A percentile compares a stretch with the other conserved stretches of the same genome.
phyloP scores from a whole-genome alignment of 768 basidiomycete genomes.

The Kwoniella dendrophila region DNA sequence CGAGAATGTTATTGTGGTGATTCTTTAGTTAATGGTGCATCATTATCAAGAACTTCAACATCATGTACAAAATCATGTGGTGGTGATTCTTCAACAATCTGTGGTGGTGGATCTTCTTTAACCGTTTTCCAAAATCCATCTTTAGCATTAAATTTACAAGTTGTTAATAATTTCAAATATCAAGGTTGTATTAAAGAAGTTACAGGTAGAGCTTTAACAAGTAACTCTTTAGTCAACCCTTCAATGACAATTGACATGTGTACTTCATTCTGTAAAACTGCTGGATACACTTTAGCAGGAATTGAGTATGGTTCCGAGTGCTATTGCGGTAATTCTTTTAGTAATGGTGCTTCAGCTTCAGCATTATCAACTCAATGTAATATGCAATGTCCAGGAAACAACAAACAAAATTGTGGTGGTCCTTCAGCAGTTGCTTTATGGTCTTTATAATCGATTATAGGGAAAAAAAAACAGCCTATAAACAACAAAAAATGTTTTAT shows the following conservation, averaged over 20 bases:
- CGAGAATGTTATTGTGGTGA: conserved; percentile 37
- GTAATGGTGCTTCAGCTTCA: conserved; percentile 34
- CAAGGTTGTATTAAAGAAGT: conserved; percentile 37
- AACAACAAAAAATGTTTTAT: neutral
- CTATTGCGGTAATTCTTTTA: conserved; percentile 37
- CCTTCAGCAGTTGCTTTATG: conserved; percentile 29
- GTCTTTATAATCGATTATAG: neutral
- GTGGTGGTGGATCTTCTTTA: conserved; percentile 27
- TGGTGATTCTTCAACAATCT: conserved; percentile 14
- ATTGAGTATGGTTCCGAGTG: conserved; percentile 42
- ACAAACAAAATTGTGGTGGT: conserved; percentile 27
- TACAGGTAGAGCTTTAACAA: conserved; percentile 34
- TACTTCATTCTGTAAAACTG: conserved; percentile 28
- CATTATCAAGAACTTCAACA: conserved; percentile 17
- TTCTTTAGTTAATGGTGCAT: conserved; percentile 31
- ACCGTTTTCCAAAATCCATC: conserved; percentile 29
- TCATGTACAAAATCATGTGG: conserved; percentile 25
- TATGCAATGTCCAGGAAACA: conserved; percentile 40
- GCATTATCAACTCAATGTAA: conserved; percentile 21
- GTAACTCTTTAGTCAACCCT: conserved; percentile 20
- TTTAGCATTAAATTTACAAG: conserved; percentile 15
- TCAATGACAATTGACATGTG: conserved; percentile 35
- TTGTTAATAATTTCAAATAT: conserved; percentile 21
- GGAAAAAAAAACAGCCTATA: neutral
- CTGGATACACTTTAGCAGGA: conserved; percentile 32